Base-by-base conservation (phyloP, 108 stramenopile genomes). In the Schizochytrium sp. region DNA sequence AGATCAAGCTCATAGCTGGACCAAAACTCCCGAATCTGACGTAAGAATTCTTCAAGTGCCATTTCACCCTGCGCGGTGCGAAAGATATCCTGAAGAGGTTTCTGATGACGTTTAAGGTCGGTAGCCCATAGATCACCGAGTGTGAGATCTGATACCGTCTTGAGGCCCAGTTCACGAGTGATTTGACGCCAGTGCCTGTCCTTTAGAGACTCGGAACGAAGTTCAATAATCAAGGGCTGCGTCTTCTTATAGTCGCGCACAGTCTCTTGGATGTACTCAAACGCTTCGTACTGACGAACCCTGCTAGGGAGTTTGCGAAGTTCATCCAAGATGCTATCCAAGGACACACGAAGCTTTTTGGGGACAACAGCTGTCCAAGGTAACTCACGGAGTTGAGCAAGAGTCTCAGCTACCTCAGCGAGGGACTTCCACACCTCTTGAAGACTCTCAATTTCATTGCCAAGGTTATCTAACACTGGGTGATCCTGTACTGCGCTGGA, bases 11-110 rank as follows among this genome's bases (percentile, higher is more conserved):
- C 95, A 89, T 94, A 92, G 61, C 95, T 96, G 89, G 95, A 94
- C 99, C 99, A 99, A n/a, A 95, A 93, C 61, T 97, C 97, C 46
- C 96, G 94, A n/a, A 99, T 97, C 93, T 99, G 96, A 3, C 88
- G 89, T 40, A 99, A 90, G 92, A 98, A 99, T 60, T 96, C 93
- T 90, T 98, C 98, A 53, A 99, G 95, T 2, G 99, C 98, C 98
- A 97, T 97, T 92, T 99, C 99, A 40, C 98, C 98, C 90, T 98
- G 98, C 44, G 99, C 99, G 46, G 95, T 90, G 19, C 95, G 93
- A 45, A 99, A 92, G 72, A 97, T 94, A 72, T 98, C 97, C 46
- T 88, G 89, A 61, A 99, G 93, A 87, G 94, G 95, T 90, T 97
- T 97, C 92, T 95, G 96, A 64, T 96, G 92, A 0, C 91, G 93